Conservation (phyloP, 139 green algal genomes). For the Picochlorum sp. region DNA sequence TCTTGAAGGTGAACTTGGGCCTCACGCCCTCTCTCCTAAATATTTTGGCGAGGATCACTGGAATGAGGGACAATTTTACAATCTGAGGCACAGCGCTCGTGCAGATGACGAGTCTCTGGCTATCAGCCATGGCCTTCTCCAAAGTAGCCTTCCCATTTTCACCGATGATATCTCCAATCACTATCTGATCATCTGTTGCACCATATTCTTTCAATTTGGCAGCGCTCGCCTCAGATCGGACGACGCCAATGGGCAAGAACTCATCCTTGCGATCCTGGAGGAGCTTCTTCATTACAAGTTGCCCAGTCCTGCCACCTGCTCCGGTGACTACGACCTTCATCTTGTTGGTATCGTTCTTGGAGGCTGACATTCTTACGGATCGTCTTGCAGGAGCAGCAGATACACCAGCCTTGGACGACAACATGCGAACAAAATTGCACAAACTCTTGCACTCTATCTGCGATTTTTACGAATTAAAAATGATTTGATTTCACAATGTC, state of each 20-base stretch:
- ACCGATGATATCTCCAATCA: constrained; percentile 30
- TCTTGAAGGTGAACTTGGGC: constrained; percentile 55
- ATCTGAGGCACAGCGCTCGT: constrained; percentile 39
- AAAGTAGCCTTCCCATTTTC: constrained; percentile 17
- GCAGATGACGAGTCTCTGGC: constrained; percentile 26
- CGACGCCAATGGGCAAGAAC: constrained; percentile 36
- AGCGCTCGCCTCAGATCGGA: constrained; percentile 39
- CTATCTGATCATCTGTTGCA: constrained; percentile 21
- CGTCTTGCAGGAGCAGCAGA: background rate
- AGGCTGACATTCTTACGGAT: background rate
- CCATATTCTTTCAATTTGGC: constrained; percentile 15
- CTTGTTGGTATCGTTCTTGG: background rate
- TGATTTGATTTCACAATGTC: too few species aligned
- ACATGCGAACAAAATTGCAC: too few species aligned
- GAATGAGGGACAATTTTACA: constrained; percentile 26
- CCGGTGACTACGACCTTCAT: constrained; percentile 61
- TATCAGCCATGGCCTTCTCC: constrained; percentile 17
- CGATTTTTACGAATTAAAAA: too few species aligned
- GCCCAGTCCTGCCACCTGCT: constrained; percentile 56
- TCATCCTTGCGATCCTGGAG: constrained; percentile 20
- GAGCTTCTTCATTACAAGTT: constrained; percentile 60
- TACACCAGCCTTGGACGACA: too few species aligned
- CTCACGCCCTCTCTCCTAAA: constrained; percentile 18
- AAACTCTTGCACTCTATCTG: too few species aligned
- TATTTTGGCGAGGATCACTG: constrained; percentile 10